Conservation (phyloP, 805 yeast genomes). For the Candida rishiriensis region DNA sequence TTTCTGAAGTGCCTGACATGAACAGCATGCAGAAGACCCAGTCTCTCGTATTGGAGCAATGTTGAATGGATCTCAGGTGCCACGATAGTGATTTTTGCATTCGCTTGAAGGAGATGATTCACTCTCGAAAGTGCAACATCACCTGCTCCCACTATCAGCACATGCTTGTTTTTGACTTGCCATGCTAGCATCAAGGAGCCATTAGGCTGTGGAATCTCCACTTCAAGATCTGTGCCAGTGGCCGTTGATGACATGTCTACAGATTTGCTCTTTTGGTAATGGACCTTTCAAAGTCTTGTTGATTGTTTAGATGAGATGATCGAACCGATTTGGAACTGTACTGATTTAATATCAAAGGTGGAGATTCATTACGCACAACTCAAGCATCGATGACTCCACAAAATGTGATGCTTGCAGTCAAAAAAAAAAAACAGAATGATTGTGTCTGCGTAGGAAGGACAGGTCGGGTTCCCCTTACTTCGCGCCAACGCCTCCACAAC, state of each 20-base stretch:
- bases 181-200: slow-evolving; percentile 68
- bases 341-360: too few relatives aligned
- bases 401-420: too few relatives aligned
- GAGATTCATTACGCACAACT: too few relatives aligned
- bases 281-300: too few relatives aligned
- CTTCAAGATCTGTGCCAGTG: not conserved
- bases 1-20: slow-evolving; percentile 40
- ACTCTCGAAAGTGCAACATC: slow-evolving; percentile 73
- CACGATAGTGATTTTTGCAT: slow-evolving; percentile 66
- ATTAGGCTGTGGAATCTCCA: slow-evolving; percentile 29
- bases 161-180: slow-evolving; percentile 64
- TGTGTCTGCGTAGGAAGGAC: too few relatives aligned
- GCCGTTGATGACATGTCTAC: not conserved
- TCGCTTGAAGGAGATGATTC: slow-evolving; percentile 60
- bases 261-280: too few relatives aligned
- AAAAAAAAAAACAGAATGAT: too few relatives aligned
- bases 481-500: too few relatives aligned
- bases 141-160: slow-evolving; percentile 73
- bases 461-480: too few relatives aligned
- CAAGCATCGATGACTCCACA: too few relatives aligned
- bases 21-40: slow-evolving; percentile 42
- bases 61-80: slow-evolving; percentile 38
- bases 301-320: too few relatives aligned
- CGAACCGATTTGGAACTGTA: too few relatives aligned
- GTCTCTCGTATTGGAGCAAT: slow-evolving; percentile 28